These are phyloP conservation scores for Aspergillus neoniger DNA, from an alignment of 2,329 filamentous ascomycete species.

Conservation along the genomic window DNA sequence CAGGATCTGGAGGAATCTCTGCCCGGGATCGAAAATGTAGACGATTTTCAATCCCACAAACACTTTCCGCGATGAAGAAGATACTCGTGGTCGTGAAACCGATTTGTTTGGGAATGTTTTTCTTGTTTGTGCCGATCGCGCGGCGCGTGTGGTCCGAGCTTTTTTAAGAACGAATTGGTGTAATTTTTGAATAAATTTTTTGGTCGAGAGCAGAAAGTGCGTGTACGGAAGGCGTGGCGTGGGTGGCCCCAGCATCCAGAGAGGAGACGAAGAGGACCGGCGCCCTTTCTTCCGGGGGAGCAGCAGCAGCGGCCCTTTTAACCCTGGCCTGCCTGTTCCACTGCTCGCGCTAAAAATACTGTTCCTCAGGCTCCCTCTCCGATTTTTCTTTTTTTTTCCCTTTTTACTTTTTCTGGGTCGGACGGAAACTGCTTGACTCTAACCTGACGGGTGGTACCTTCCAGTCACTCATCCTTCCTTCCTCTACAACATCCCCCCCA, in stretches of 20 bases:
- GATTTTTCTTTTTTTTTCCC: slow-evolving; percentile 9
- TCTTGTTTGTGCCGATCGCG: slow-evolving; percentile 11
- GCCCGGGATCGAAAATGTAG: too few species aligned
- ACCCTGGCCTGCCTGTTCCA: slow-evolving; percentile 28
- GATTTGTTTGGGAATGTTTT: slow-evolving; percentile 7
- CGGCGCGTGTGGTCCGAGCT: slow-evolving; percentile 21
- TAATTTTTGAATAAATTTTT: slow-evolving; percentile 3
- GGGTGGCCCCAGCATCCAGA: slow-evolving; percentile 19
- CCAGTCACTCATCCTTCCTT: neutral
- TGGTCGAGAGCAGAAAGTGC: slow-evolving; percentile 13
- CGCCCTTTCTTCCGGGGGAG: slow-evolving; percentile 19
- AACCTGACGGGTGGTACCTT: neutral
- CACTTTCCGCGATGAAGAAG: neutral
- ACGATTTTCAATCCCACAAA: neutral
- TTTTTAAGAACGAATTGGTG: too few species aligned
- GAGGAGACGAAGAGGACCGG: slow-evolving; percentile 18
- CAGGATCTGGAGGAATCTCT: too few species aligned
- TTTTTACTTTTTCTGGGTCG: neutral
- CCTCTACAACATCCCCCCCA: neutral
- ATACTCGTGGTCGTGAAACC: too few species aligned
- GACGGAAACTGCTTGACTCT: neutral
- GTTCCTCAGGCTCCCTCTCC: slow-evolving; percentile 4
- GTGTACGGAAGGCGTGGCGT: slow-evolving; percentile 18
- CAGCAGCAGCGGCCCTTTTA: slow-evolving; percentile 38
- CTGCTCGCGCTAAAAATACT: slow-evolving; percentile 24